Percentiles rank a stretch among this genome's conserved stretches.
phyloP scores from a whole-genome alignment of 176 grass and related monocot genomes.

The Triticum turgidum region DNA sequence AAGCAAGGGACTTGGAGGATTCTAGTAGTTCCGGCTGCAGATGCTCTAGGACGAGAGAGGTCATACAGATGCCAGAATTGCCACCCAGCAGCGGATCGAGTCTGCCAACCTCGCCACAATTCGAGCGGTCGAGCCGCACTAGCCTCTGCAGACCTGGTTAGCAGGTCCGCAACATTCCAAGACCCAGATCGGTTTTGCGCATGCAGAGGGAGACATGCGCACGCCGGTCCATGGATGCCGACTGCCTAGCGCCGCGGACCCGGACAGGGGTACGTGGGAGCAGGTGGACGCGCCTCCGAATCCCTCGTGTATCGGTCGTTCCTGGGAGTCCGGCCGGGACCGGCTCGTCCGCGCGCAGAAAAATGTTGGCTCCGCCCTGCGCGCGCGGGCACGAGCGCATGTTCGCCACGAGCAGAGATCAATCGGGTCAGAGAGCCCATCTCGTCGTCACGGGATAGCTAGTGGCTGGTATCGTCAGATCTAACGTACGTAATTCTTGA shows the following conservation, averaged over 20 bases:
- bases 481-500: no score
- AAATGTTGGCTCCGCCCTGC: background rate
- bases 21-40: no score
- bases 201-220: background rate
- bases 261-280: background rate
- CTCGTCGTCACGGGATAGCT: background rate
- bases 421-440: background rate
- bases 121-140: no score
- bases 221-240: background rate
- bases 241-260: background rate
- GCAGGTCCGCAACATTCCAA: slow-evolving; percentile 21
- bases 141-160: background rate
- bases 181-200: background rate
- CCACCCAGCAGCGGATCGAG: no score
- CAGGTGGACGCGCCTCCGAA: background rate
- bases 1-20: no score
- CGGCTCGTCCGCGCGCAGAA: no score
- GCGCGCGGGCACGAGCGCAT: background rate
- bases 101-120: no score
- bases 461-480: no score
- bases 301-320: background rate
- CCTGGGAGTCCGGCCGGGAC: background rate
- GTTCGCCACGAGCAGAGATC: background rate
- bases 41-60: no score
- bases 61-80: no score